Evolutionary conservation across 768 basidiomycete species (phyloP).

Genomic region (Filobasidium wieringae): DNA sequence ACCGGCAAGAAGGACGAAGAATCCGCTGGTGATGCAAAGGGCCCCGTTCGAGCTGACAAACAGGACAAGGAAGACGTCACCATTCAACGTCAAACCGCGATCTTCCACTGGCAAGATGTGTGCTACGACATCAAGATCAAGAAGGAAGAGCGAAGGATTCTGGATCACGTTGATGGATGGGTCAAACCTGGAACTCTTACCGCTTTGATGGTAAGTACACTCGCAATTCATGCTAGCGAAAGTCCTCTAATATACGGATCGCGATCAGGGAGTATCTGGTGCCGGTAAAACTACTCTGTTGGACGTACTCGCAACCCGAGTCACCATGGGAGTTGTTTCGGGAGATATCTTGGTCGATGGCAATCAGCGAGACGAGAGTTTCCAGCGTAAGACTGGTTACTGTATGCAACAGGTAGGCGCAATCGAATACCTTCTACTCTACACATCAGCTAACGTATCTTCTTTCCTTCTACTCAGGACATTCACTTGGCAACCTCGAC

Average conservation of each 20-base stretch:
- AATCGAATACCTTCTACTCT: no score
- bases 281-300: constrained; percentile 39
- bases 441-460: no score
- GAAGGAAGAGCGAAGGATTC: constrained; percentile 42
- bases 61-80: constrained; percentile 15
- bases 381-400: constrained; percentile 44
- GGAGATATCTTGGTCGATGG: constrained; percentile 44
- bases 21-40: not conserved
- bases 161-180: constrained; percentile 38
- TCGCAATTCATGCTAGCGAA: constrained; percentile 17
- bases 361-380: constrained; percentile 38
- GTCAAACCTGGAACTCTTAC: constrained; percentile 33
- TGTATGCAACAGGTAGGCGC: constrained; percentile 40
- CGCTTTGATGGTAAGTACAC: constrained; percentile 37
- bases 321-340: constrained; percentile 42
- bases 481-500: constrained; percentile 39
- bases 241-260: constrained; percentile 40
- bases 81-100: constrained; percentile 36
- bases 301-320: constrained; percentile 36
- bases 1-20: not conserved
- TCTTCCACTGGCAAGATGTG: constrained; percentile 39
- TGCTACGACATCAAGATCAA: constrained; percentile 40
- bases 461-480: no score
- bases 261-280: constrained; percentile 44
- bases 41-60: not conserved